Evolutionary conservation across 331 rosid species (phyloP).

Genomic region (Malus hybrid): DNA sequence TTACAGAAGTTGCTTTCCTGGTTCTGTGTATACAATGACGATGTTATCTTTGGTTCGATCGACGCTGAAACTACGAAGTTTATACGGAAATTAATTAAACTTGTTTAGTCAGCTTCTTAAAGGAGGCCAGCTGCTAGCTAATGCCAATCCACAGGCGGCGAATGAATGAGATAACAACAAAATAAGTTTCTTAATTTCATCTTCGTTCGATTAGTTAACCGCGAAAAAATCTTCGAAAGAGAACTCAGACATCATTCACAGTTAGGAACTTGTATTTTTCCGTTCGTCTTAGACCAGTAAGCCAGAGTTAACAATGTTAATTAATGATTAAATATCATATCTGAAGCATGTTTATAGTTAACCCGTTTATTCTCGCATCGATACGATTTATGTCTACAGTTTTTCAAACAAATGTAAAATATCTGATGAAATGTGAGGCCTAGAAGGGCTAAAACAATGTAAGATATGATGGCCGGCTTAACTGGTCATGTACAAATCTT

Average conservation of each 20-base stretch:
- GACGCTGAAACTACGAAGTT: neutral
- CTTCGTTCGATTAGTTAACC: neutral
- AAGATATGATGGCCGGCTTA: neutral
- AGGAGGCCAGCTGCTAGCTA: neutral
- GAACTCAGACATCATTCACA: neutral
- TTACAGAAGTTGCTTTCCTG: neutral
- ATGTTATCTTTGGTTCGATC: conserved; percentile 9
- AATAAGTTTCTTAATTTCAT: neutral
- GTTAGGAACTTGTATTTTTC: neutral
- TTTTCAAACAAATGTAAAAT: neutral
- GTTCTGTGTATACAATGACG: neutral
- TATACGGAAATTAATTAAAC: neutral
- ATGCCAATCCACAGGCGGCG: neutral
- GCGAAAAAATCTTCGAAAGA: neutral
- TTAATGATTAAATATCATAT: no score
- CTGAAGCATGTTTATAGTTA: no score
- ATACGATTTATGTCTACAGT: neutral
- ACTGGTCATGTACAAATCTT: neutral
- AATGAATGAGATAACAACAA: neutral
- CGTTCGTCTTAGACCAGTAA: neutral
- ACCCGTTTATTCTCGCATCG: neutral
- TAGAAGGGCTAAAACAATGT: neutral
- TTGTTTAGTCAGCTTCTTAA: neutral
- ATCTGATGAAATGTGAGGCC: neutral
- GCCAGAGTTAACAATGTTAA: neutral